Percentiles rank a stretch among this genome's conserved stretches.
Conservation (phyloP, 2,329 filamentous ascomycete species). For the Pyricularia sp. region DNA sequence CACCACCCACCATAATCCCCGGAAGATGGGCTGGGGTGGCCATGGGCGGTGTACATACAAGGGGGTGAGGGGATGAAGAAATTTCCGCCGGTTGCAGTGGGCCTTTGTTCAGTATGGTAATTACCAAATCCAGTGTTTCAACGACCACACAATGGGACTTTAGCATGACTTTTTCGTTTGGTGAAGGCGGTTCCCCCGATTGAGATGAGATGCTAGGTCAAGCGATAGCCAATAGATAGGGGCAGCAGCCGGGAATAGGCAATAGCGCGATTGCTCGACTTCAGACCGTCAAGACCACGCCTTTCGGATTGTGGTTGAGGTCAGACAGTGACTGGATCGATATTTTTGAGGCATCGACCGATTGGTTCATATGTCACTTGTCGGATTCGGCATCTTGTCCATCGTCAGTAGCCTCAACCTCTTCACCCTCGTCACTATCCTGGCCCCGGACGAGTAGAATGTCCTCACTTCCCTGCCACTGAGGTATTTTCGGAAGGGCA, state of each 20-base stretch:
- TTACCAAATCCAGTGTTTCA: neutral
- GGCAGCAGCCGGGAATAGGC: neutral
- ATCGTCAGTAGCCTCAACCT: constrained; percentile 3
- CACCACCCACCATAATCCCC: neutral
- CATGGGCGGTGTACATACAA: neutral
- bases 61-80: neutral
- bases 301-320: neutral
- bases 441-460: constrained; percentile 31
- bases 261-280: neutral
- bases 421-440: constrained; percentile 9
- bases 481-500: constrained; percentile 44
- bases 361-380: neutral
- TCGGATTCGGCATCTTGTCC: neutral
- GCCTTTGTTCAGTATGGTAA: neutral
- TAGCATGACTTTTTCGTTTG: neutral
- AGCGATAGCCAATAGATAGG: neutral
- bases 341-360: neutral
- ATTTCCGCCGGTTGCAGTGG: neutral
- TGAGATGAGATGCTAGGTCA: neutral
- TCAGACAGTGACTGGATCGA: neutral
- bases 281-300: neutral
- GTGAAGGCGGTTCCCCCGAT: neutral
- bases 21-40: neutral
- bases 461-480: constrained; percentile 57
- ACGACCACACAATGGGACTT: neutral